phyloP scores from a whole-genome alignment of 2,329 filamentous ascomycete genomes.

The Cladosporium austrohemisphaericum region DNA sequence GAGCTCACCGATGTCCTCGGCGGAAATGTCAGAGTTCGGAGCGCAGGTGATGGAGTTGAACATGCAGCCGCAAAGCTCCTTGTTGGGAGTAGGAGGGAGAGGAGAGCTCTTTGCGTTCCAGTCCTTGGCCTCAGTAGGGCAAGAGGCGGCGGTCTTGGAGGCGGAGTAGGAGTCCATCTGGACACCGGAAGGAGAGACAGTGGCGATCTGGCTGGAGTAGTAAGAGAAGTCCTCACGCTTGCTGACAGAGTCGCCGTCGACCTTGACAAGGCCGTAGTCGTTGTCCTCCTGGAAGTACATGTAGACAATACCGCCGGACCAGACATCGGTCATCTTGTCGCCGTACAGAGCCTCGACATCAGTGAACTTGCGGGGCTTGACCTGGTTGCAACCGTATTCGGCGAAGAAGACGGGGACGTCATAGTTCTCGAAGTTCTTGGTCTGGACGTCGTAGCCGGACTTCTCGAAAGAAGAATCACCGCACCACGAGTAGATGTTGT shows the following conservation, averaged over 20 bases:
- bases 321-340: slow-evolving; percentile 74
- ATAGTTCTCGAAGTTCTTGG: slow-evolving; percentile 82
- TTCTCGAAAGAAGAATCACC: slow-evolving; percentile 71
- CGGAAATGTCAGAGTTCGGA: slow-evolving; percentile 49
- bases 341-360: slow-evolving; percentile 82
- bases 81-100: slow-evolving; percentile 80
- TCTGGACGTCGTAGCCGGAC: slow-evolving; percentile 79
- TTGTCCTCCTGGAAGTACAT: slow-evolving; percentile 95
- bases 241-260: slow-evolving; percentile 57
- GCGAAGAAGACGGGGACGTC: slow-evolving; percentile 96
- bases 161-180: slow-evolving; percentile 66
- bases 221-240: slow-evolving; percentile 72
- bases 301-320: slow-evolving; percentile 97
- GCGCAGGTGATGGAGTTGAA: slow-evolving; percentile 67
- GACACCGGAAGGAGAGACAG: slow-evolving; percentile 63
- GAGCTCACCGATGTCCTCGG: slow-evolving; percentile 52
- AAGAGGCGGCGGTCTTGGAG: slow-evolving; percentile 66
- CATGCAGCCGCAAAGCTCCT: slow-evolving; percentile 82
- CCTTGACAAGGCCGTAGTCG: slow-evolving; percentile 74
- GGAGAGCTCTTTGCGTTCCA: slow-evolving; percentile 66
- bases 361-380: slow-evolving; percentile 70
- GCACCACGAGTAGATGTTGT: slow-evolving; percentile 99
- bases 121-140: slow-evolving; percentile 60
- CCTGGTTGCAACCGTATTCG: slow-evolving; percentile 91
- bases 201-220: slow-evolving; percentile 66